Evolutionary conservation across 2,329 filamentous ascomycete species (phyloP).

Genomic region (Septoria linicola): DNA sequence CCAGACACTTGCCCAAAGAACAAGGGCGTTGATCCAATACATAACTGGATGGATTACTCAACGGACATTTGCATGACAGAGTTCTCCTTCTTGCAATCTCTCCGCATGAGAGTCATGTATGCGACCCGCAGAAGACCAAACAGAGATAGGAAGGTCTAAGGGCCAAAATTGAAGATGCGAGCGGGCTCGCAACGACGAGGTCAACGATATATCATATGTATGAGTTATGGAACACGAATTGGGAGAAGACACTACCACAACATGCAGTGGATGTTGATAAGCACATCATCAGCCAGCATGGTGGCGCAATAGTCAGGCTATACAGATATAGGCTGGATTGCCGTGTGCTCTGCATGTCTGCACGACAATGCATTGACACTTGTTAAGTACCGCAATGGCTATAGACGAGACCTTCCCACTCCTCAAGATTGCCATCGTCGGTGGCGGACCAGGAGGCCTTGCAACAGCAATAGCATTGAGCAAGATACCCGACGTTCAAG

Average conservation of each 20-base stretch:
- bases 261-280: too few relatives aligned
- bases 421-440: conserved; percentile 39
- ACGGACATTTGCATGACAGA: conserved; percentile 11
- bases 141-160: neutral
- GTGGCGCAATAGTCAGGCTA: conserved; percentile 3
- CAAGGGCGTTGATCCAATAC: conserved; percentile 49
- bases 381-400: conserved; percentile 10
- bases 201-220: too few relatives aligned
- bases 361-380: too few relatives aligned
- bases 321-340: neutral
- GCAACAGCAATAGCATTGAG: conserved; percentile 49
- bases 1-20: conserved; percentile 48
- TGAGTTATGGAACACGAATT: too few relatives aligned
- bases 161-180: too few relatives aligned
- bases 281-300: conserved; percentile 5
- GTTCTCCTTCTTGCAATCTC: conserved; percentile 5
- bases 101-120: conserved; percentile 19
- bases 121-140: conserved; percentile 6
- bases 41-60: conserved; percentile 52
- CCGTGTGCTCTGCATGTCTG: neutral
- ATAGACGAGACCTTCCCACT: neutral
- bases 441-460: conserved; percentile 37
- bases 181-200: too few relatives aligned
- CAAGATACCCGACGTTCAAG: conserved; percentile 43
- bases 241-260: too few relatives aligned